These are phyloP conservation scores for Lagerstroemia speciosa DNA, from an alignment of 345 rosid genomes.

Conservation along the genomic window DNA sequence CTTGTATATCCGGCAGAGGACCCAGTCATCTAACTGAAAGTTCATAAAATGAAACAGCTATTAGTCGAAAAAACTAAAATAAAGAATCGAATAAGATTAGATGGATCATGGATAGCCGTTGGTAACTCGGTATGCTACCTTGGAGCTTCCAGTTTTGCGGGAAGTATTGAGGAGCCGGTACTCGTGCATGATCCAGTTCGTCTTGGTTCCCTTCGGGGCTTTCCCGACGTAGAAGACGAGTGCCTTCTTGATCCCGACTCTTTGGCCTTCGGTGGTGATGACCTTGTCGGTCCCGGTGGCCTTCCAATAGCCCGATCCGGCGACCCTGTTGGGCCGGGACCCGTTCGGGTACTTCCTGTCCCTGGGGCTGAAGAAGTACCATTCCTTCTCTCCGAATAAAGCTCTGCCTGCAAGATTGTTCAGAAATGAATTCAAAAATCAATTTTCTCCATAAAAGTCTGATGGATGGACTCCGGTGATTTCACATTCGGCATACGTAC, in stretches of 20 bases:
- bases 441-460: not conserved
- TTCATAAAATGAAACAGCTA: not conserved
- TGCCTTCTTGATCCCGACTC: constrained; percentile 91
- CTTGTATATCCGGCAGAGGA: constrained; percentile 81
- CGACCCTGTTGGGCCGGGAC: constrained; percentile 88
- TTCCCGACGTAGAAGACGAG: constrained; percentile 83
- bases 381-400: constrained; percentile 81
- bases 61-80: not conserved
- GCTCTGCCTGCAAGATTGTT: constrained; percentile 51
- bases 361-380: constrained; percentile 86
- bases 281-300: constrained; percentile 93
- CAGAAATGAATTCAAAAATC: too few relatives aligned
- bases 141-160: constrained; percentile 59
- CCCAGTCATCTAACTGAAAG: constrained; percentile 90
- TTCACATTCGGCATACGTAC: constrained; percentile 25
- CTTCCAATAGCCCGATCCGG: constrained; percentile 97
- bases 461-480: not conserved
- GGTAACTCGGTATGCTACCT: too few relatives aligned
- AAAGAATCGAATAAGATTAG: too few relatives aligned
- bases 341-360: constrained; percentile 42
- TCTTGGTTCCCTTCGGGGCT: constrained; percentile 89
- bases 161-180: constrained; percentile 63
- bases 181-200: constrained; percentile 99
- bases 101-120: not conserved
- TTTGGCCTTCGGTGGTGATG: constrained; percentile 57